Percentiles rank a stretch among this genome's conserved stretches.
Evolutionary conservation across 129 eudicot species (phyloP).

Genomic region (Saussurea involucrata): DNA sequence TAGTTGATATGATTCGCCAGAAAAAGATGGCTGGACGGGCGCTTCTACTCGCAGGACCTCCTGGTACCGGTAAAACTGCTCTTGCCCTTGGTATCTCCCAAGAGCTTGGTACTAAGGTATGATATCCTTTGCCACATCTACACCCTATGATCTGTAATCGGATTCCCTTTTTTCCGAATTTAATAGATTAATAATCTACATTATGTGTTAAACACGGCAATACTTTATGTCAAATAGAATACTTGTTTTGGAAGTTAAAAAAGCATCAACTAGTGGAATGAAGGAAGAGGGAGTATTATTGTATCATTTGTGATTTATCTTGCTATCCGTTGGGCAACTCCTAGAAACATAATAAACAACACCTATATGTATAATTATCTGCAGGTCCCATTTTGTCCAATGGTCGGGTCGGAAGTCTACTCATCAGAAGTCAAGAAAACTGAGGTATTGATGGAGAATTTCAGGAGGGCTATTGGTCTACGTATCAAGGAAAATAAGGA

Average conservation of each 20-base stretch:
- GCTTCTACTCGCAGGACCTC: slow-evolving; percentile 88
- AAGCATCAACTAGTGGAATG: background rate
- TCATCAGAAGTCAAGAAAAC: slow-evolving; percentile 99
- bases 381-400: slow-evolving; percentile 98
- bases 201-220: background rate
- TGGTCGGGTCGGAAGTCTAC: slow-evolving; percentile 99
- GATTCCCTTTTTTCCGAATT: background rate
- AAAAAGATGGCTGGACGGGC: slow-evolving; percentile 99
- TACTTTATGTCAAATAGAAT: background rate
- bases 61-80: slow-evolving; percentile 98
- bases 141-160: background rate
- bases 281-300: background rate
- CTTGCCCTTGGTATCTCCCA: slow-evolving; percentile 92
- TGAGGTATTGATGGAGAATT: slow-evolving; percentile 94
- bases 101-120: slow-evolving; percentile 97
- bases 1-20: slow-evolving; percentile 96
- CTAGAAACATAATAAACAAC: background rate
- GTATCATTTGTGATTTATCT: background rate
- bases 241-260: background rate
- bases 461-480: slow-evolving; percentile 95
- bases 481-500: slow-evolving; percentile 98
- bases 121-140: background rate
- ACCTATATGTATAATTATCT: background rate
- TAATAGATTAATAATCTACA: background rate
- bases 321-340: background rate